Percentiles rank a stretch among this genome's conserved stretches.
Evolutionary conservation across 2,329 filamentous ascomycete species (phyloP).

Genomic region (Fusarium sp.): DNA sequence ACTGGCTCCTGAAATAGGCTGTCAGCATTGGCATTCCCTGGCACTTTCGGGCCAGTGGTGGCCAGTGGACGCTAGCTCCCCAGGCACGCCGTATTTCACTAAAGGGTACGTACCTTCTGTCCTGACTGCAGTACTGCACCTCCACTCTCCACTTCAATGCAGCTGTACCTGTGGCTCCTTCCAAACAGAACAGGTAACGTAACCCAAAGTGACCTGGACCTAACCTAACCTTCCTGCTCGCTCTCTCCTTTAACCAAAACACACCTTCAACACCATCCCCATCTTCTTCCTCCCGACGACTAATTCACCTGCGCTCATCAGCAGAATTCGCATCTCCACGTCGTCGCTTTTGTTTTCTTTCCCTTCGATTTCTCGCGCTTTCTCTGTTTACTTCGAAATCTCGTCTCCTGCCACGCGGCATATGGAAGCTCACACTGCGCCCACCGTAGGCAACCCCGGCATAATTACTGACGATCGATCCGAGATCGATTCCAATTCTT

Average conservation of each 20-base stretch:
- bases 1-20: constrained; percentile 30
- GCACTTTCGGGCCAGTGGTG: not conserved
- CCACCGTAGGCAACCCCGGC: constrained; percentile 40
- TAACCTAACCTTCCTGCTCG: constrained; percentile 24
- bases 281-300: constrained; percentile 41
- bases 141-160: constrained; percentile 20
- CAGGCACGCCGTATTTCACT: constrained; percentile 8
- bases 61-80: constrained; percentile 18
- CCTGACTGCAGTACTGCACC: not conserved
- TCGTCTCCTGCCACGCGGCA: constrained; percentile 49
- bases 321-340: constrained; percentile 38
- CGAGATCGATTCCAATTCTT: constrained; percentile 41
- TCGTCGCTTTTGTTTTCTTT: constrained; percentile 34
- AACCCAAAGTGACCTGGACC: constrained; percentile 45
- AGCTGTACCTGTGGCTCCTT: constrained; percentile 23
- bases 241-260: constrained; percentile 45
- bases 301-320: constrained; percentile 43
- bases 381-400: constrained; percentile 27
- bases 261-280: constrained; percentile 37
- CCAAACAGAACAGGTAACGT: constrained; percentile 52
- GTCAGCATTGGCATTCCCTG: constrained; percentile 23
- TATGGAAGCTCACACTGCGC: constrained; percentile 53
- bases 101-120: constrained; percentile 26
- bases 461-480: constrained; percentile 42
- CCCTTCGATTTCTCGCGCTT: constrained; percentile 37